Percentiles rank a stretch among this genome's conserved stretches.
phyloP scores from a whole-genome alignment of 2,329 filamentous ascomycete genomes.

The Neonectria faginata region DNA sequence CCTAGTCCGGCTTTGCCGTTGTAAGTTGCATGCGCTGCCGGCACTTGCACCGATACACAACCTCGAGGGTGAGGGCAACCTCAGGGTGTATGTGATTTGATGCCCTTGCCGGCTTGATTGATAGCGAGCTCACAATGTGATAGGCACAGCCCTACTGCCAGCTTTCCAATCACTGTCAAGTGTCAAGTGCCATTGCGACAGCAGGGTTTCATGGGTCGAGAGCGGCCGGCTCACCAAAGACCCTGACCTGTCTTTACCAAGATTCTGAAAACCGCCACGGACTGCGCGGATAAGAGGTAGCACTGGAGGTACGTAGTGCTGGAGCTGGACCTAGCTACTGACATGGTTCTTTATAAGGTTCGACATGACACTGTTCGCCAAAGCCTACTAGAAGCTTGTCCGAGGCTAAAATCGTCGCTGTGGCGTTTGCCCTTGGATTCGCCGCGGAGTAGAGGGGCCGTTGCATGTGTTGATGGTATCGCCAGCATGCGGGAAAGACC shows the following conservation, averaged over 20 bases:
- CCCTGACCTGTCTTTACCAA: background rate
- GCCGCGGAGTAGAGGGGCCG: constrained; percentile 6
- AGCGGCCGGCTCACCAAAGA: background rate
- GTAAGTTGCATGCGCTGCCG: constrained; percentile 18
- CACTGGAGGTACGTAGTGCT: background rate
- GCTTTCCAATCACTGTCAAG: constrained; percentile 1
- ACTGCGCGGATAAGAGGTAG: background rate
- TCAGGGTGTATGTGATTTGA: constrained; percentile 16
- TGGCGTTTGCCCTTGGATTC: constrained; percentile 26
- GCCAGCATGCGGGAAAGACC: constrained; percentile 9
- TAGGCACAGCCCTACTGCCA: constrained; percentile 8
- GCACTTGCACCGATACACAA: constrained; percentile 20
- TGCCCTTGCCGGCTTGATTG: background rate
- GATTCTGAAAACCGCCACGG: constrained; percentile 1
- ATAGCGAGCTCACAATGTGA: constrained; percentile 1
- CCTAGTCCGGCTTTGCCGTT: constrained; percentile 17
- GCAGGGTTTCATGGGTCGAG: constrained; percentile 6
- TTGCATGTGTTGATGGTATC: constrained; percentile 9
- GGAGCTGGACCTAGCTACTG: too few species aligned
- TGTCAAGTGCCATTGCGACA: background rate
- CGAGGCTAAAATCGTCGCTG: constrained; percentile 5
- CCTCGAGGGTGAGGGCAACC: constrained; percentile 4
- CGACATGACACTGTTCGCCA: constrained; percentile 13
- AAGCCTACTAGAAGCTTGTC: constrained; percentile 13
- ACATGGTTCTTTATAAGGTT: background rate